Evolutionary conservation across 1,139 yeast genomes (phyloP), one percentile per base, ranked within the genome.

Genomic region (Geotrichum aggregatum): DNA sequence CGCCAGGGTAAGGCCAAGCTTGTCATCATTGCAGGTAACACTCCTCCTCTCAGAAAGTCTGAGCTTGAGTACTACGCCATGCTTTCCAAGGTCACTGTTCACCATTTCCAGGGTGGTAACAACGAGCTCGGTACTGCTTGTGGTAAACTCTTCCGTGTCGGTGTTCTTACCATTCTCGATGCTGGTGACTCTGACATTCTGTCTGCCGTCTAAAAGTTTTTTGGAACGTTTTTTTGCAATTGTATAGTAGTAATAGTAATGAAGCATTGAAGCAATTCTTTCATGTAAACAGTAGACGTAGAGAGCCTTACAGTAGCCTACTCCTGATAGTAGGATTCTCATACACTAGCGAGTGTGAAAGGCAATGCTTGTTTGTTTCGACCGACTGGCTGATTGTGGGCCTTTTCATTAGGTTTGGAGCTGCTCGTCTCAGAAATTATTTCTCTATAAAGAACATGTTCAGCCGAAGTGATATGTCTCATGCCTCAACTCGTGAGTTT

Each of bases 171-270:
- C 70, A 76, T 94, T 71, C 80, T 91, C 73, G 98, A 94, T 71
- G 97, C 96, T 71, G 99, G 99, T 91, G 99, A 94, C 83, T 92
- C 98, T 70, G 99, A 94, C 79, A 91, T 94, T 79, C 86, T 92
- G 72, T 72, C 86, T 66, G 62, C 73, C 56, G 58, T 64, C 56
- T 53, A 53, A 53, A 43, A 13, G 28, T 10, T 10, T 19, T 39
- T n/a, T n/a, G n/a, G n/a, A n/a, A n/a, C n/a, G n/a, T n/a, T n/a
- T n/a, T n/a, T n/a, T n/a, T n/a, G n/a, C n/a, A n/a, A 13, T 22
- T 39, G 42, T 39, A 41, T 22, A 18, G 5, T 24, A 39, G 34
- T 41, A 21, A 21, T 26, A 41, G 16, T 26, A 26, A 14, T 14
- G 34, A 30, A 13, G 11, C 14, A 30, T 5, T 13, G n/a, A 16